A percentile compares a stretch with the other conserved stretches of the same genome.
These are phyloP conservation scores for Biscogniauxia sp. DNA, from an alignment of 2,329 filamentous ascomycete genomes.

Conservation along the genomic window DNA sequence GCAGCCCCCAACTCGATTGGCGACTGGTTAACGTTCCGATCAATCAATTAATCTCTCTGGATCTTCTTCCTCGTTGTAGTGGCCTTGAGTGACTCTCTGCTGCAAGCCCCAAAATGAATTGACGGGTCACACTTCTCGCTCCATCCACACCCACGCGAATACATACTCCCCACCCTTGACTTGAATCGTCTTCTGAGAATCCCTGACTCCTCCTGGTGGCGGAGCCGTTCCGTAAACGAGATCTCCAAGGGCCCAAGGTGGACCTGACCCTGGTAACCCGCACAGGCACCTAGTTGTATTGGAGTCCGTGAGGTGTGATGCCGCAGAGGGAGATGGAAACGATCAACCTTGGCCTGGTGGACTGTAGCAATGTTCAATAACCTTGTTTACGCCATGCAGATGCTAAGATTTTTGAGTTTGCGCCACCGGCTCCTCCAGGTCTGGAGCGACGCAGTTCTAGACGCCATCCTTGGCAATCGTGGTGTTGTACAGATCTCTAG, in stretches of 20 bases:
- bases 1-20: background rate
- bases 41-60: background rate
- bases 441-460: constrained; percentile 19
- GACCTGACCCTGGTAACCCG: background rate
- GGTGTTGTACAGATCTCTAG: constrained; percentile 16
- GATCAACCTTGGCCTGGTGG: background rate
- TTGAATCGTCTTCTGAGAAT: background rate
- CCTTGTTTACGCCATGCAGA: constrained; percentile 28
- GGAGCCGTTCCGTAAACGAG: background rate
- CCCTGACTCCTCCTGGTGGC: background rate
- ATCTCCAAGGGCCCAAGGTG: background rate
- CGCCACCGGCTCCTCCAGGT: constrained; percentile 15
- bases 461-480: constrained; percentile 20
- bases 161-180: background rate
- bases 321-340: background rate
- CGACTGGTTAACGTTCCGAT: constrained; percentile 8
- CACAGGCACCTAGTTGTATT: background rate
- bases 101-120: constrained; percentile 3
- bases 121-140: constrained; percentile 7
- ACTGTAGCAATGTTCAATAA: constrained; percentile 15
- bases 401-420: constrained; percentile 18
- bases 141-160: background rate
- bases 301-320: background rate
- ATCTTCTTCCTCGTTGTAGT: background rate
- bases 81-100: constrained; percentile 1